Conservation (phyloP, 495 filamentous ascomycete species). For the Aspergillus avenaceus region DNA sequence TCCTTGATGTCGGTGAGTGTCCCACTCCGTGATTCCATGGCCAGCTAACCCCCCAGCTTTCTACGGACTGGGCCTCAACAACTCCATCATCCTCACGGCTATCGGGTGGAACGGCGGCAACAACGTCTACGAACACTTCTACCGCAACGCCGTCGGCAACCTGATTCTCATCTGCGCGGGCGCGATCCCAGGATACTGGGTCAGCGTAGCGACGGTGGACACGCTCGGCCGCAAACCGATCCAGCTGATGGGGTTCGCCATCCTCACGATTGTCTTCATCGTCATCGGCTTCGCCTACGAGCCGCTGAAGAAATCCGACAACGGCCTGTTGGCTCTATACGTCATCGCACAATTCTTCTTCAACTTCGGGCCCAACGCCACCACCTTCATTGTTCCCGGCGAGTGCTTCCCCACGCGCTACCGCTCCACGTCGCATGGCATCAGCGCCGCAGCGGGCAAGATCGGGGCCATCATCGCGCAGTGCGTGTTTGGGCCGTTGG, state of each 20-base stretch:
- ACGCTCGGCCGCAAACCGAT: constrained; percentile 75
- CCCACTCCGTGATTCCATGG: too few species aligned
- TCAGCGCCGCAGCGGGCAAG: constrained; percentile 81
- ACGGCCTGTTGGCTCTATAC: constrained; percentile 66
- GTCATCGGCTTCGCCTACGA: constrained; percentile 67
- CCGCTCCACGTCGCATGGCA: constrained; percentile 76
- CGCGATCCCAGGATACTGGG: constrained; percentile 75
- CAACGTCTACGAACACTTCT: constrained; percentile 59
- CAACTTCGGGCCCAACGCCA: constrained; percentile 83
- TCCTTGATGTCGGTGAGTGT: constrained; percentile 59
- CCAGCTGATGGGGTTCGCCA: constrained; percentile 69
- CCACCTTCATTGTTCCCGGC: constrained; percentile 86
- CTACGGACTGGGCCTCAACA: constrained; percentile 78
- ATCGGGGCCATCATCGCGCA: constrained; percentile 62
- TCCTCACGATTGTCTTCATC: constrained; percentile 73
- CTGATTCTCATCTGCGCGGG: constrained; percentile 71
- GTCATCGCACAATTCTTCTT: constrained; percentile 84
- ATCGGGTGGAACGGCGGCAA: constrained; percentile 62
- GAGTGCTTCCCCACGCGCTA: constrained; percentile 90
- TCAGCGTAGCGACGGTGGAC: constrained; percentile 66
- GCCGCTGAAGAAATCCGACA: constrained; percentile 37
- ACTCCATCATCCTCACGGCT: constrained; percentile 59
- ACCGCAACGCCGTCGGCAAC: constrained; percentile 69
- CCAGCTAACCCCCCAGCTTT: constrained; percentile 53
- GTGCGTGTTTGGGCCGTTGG: constrained; percentile 48